phyloP scores from a whole-genome alignment of 2,329 filamentous ascomycete species.

The Penicillium glabrum region DNA sequence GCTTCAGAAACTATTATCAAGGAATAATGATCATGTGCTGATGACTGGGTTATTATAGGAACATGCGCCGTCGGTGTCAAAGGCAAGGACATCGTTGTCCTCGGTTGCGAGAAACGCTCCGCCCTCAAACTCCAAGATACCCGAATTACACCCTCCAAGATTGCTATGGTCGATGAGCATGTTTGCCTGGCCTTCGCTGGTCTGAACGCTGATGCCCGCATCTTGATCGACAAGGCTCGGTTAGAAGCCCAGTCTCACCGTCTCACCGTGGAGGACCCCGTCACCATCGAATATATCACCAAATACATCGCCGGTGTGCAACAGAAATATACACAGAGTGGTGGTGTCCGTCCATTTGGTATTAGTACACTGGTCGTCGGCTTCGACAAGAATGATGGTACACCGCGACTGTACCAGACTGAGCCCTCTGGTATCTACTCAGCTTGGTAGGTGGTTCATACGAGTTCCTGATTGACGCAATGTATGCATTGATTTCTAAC shows the following conservation, averaged over 20 bases:
- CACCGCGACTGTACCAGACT: slow-evolving; percentile 91
- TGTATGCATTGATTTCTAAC: slow-evolving; percentile 12
- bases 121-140: slow-evolving; percentile 99
- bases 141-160: slow-evolving; percentile 97
- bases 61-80: slow-evolving; percentile 98
- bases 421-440: slow-evolving; percentile 99
- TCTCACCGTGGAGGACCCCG: slow-evolving; percentile 93
- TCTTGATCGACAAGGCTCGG: slow-evolving; percentile 96
- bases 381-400: slow-evolving; percentile 91
- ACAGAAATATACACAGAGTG: slow-evolving; percentile 98
- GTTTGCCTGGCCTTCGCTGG: slow-evolving; percentile 97
- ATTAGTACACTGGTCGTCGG: slow-evolving; percentile 97
- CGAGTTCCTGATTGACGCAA: slow-evolving; percentile 26
- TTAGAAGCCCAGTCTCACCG: slow-evolving; percentile 97
- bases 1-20: no score
- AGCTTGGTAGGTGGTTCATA: slow-evolving; percentile 67
- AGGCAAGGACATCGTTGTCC: slow-evolving; percentile 87
- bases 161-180: slow-evolving; percentile 92
- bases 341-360: slow-evolving; percentile 96
- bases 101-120: slow-evolving; percentile 97
- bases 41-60: slow-evolving; percentile 53
- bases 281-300: slow-evolving; percentile 98
- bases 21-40: not conserved
- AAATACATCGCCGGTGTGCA: slow-evolving; percentile 98
- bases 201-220: slow-evolving; percentile 95